Conservation (phyloP, 2,329 filamentous ascomycete genomes). For the Ophiostoma himal-ulmi region DNA sequence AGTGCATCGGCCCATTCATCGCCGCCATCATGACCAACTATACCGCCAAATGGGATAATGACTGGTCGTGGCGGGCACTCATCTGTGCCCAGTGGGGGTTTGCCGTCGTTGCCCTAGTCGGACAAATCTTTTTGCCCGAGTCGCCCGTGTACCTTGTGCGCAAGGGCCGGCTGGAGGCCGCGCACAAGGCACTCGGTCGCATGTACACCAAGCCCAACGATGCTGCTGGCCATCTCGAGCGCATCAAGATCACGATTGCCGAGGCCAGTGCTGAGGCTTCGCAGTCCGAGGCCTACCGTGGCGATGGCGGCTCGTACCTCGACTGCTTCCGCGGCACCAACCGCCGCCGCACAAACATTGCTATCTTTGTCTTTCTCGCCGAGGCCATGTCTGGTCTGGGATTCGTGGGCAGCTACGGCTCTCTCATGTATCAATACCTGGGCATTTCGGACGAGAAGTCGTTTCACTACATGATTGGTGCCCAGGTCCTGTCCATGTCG, state of each 20-base stretch:
- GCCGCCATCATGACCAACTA: constrained; percentile 28
- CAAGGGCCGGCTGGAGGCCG: constrained; percentile 30
- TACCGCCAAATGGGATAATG: constrained; percentile 29
- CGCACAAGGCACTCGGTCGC: constrained; percentile 26
- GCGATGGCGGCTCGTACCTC: constrained; percentile 27
- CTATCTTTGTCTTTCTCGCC: constrained; percentile 46
- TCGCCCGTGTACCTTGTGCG: constrained; percentile 20
- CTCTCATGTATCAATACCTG: constrained; percentile 20
- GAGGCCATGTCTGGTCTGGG: constrained; percentile 19
- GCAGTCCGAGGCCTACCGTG: constrained; percentile 37
- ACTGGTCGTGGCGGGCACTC: constrained; percentile 46
- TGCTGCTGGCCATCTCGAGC: constrained; percentile 19
- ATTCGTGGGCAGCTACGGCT: constrained; percentile 17
- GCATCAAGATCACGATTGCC: constrained; percentile 55
- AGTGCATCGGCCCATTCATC: constrained; percentile 26
- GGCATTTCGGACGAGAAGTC: constrained; percentile 30
- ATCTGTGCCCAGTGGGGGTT: constrained; percentile 48
- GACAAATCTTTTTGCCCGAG: constrained; percentile 36
- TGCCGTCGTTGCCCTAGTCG: constrained; percentile 40
- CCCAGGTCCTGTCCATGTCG: constrained; percentile 36
- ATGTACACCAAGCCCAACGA: constrained; percentile 16
- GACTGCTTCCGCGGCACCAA: constrained; percentile 35
- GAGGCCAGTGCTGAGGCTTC: constrained; percentile 29
- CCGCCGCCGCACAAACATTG: constrained; percentile 36
- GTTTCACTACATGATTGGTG: constrained; percentile 31